Conservation (phyloP, 257 asterid genomes). For the Dorcoceras hygrometricum region DNA sequence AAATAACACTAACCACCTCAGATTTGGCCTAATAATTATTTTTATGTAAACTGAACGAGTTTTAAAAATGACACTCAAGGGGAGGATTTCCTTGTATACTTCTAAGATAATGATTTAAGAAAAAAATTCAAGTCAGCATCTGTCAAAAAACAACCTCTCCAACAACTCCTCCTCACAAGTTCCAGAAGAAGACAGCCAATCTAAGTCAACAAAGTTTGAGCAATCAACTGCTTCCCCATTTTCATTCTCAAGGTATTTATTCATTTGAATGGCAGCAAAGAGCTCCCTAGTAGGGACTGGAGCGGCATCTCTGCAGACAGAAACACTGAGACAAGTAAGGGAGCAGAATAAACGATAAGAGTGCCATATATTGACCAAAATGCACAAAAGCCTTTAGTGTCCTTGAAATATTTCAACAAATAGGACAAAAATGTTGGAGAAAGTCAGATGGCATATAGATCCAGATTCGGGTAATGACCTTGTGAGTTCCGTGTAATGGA, state of each 20-base stretch:
- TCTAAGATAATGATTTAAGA: not conserved
- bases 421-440: not conserved
- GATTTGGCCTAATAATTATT: not conserved
- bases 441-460: not conserved
- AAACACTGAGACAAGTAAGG: conserved; percentile 20
- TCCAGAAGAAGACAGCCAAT: conserved; percentile 94
- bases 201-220: conserved; percentile 91
- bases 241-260: conserved; percentile 51
- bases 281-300: conserved; percentile 61
- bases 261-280: conserved; percentile 56
- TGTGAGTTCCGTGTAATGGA: not conserved
- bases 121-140: conserved; percentile 1
- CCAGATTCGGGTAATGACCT: not conserved
- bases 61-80: not conserved
- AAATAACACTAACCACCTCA: not conserved
- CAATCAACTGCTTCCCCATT: conserved; percentile 65
- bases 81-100: not conserved
- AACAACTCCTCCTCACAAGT: conserved; percentile 85
- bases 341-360: conserved; percentile 11
- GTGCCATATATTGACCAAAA: conserved; percentile 2
- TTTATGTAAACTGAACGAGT: not conserved
- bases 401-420: no score
- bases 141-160: conserved; percentile 62
- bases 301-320: conserved; percentile 48
- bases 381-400: not conserved